These are phyloP conservation scores for Pseudogymnoascus sp. DNA, from an alignment of 2,329 filamentous ascomycete species.

Conservation along the genomic window DNA sequence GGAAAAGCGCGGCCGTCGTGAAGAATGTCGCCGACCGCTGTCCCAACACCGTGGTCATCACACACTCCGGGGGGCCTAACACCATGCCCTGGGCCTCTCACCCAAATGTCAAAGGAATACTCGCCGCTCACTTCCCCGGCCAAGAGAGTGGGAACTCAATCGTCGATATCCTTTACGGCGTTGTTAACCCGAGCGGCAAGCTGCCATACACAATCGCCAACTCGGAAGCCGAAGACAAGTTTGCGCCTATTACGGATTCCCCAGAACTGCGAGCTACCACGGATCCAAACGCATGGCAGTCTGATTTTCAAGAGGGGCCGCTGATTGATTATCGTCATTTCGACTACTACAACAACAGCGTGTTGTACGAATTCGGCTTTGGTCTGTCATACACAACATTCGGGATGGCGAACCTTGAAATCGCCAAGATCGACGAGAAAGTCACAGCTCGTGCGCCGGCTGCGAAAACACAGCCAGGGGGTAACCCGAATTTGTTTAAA, in stretches of 20 bases:
- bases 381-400: constrained; percentile 75
- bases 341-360: constrained; percentile 48
- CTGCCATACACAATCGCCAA: constrained; percentile 49
- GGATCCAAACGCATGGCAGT: constrained; percentile 32
- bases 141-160: constrained; percentile 54
- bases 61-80: constrained; percentile 59
- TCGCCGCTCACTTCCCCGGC: constrained; percentile 51
- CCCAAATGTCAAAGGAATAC: constrained; percentile 51
- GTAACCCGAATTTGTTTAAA: constrained; percentile 27
- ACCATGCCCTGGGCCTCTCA: constrained; percentile 50
- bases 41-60: constrained; percentile 55
- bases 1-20: constrained; percentile 16
- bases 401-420: constrained; percentile 36
- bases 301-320: constrained; percentile 65
- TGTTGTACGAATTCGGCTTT: constrained; percentile 71
- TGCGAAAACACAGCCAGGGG: constrained; percentile 20
- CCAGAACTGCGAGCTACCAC: constrained; percentile 32
- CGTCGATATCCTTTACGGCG: constrained; percentile 52
- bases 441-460: background rate
- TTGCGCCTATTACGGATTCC: constrained; percentile 43
- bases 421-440: constrained; percentile 24
- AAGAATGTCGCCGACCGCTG: constrained; percentile 39
- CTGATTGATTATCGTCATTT: constrained; percentile 75
- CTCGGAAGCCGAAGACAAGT: constrained; percentile 38
- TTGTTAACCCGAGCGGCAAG: constrained; percentile 41